phyloP scores from a whole-genome alignment of 1,284 basidiomycete genomes.

The Leccinum cinnamomeum region DNA sequence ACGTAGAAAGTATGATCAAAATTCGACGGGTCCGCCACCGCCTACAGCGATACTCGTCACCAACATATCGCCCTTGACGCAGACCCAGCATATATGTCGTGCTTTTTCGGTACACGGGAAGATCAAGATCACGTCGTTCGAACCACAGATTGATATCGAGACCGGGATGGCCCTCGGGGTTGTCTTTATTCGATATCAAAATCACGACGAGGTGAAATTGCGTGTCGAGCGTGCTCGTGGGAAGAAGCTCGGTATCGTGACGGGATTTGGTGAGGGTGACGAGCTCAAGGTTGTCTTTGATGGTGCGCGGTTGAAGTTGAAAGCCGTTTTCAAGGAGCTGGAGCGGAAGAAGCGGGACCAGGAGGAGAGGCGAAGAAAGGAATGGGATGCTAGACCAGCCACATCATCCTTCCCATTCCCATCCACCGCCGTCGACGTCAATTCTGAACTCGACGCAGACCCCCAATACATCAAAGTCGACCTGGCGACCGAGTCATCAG shows the following conservation, averaged over 20 bases:
- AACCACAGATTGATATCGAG: slow-evolving; percentile 78
- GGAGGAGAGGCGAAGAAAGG: slow-evolving; percentile 47
- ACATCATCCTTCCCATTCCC: slow-evolving; percentile 14
- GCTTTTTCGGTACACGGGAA: slow-evolving; percentile 70
- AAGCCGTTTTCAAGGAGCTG: slow-evolving; percentile 59
- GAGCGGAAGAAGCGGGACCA: slow-evolving; percentile 50
- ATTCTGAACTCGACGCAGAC: slow-evolving; percentile 34
- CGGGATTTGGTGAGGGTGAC: slow-evolving; percentile 40
- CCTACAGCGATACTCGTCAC: slow-evolving; percentile 75
- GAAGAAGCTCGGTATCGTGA: slow-evolving; percentile 41
- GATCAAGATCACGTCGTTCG: slow-evolving; percentile 59
- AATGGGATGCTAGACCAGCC: slow-evolving; percentile 30
- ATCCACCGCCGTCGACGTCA: slow-evolving; percentile 21
- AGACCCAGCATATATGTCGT: slow-evolving; percentile 62
- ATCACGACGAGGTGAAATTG: slow-evolving; percentile 59
- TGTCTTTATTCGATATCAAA: slow-evolving; percentile 69
- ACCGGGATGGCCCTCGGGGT: slow-evolving; percentile 86
- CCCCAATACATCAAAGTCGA: slow-evolving; percentile 23
- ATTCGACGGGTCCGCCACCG: slow-evolving; percentile 76
- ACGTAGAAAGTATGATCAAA: slow-evolving; percentile 69
- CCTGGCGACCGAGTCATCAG: slow-evolving; percentile 30
- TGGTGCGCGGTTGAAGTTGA: slow-evolving; percentile 56
- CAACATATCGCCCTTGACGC: slow-evolving; percentile 71
- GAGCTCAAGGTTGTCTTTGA: slow-evolving; percentile 63
- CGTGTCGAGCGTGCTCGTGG: slow-evolving; percentile 65